Evolutionary conservation across 2,329 filamentous ascomycete genomes (phyloP).

Genomic region (Rhinocladiella mackenziei): DNA sequence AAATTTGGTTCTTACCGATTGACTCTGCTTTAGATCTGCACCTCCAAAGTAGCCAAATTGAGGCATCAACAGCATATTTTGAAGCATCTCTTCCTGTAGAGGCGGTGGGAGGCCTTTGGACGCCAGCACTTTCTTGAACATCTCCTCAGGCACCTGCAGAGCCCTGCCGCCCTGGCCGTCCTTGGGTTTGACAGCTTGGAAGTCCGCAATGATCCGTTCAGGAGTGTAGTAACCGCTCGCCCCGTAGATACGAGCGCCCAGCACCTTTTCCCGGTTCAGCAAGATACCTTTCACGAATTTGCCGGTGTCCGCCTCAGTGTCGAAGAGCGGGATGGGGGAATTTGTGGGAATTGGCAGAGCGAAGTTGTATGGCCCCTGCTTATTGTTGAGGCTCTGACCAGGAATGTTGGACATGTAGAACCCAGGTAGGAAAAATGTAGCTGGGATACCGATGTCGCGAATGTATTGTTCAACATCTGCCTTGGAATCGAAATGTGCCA

Average conservation of each 20-base stretch:
- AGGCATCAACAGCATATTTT: constrained; percentile 51
- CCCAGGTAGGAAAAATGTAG: constrained; percentile 41
- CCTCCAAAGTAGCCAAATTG: constrained; percentile 53
- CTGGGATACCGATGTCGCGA: constrained; percentile 32
- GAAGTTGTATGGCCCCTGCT: constrained; percentile 32
- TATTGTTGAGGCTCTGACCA: constrained; percentile 32
- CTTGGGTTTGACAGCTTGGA: constrained; percentile 36
- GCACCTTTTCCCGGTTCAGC: constrained; percentile 28
- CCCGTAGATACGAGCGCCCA: constrained; percentile 43
- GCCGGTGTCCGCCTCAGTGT: constrained; percentile 44
- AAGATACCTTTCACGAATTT: constrained; percentile 38
- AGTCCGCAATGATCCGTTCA: constrained; percentile 38
- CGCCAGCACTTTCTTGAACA: constrained; percentile 43
- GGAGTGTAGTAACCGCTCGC: constrained; percentile 40
- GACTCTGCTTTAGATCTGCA: constrained; percentile 22
- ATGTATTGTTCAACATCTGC: constrained; percentile 40
- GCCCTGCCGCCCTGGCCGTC: constrained; percentile 34
- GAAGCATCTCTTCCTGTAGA: constrained; percentile 46
- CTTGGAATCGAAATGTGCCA: constrained; percentile 42
- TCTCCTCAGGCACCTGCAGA: constrained; percentile 36
- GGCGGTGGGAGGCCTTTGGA: constrained; percentile 31
- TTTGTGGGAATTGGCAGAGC: constrained; percentile 29
- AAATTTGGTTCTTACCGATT: constrained; percentile 6
- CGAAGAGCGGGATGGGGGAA: constrained; percentile 42
- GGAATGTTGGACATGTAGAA: constrained; percentile 44